A percentile compares a stretch with the other conserved stretches of the same genome.
phyloP scores from a whole-genome alignment of 495 filamentous ascomycete species.

The Haplographium delicatum region DNA sequence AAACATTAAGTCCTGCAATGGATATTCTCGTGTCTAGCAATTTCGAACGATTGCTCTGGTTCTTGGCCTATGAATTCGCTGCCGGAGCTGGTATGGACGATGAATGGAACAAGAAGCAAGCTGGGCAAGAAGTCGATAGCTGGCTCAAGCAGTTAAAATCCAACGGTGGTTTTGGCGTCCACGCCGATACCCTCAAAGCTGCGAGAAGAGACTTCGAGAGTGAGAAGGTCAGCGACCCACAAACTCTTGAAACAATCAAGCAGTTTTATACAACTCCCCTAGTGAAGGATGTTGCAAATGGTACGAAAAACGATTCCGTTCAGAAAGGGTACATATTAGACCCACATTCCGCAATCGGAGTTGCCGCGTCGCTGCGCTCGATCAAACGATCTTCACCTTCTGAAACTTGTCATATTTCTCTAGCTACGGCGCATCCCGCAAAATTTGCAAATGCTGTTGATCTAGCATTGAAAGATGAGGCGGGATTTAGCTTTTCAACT shows the following conservation, averaged over 20 bases:
- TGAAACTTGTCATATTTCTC: conserved; percentile 60
- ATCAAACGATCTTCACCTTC: conserved; percentile 40
- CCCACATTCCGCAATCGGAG: conserved; percentile 84
- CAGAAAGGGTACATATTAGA: conserved; percentile 74
- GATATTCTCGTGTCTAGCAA: conserved; percentile 93
- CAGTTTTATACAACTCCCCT: conserved; percentile 46
- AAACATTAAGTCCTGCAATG: conserved; percentile 90
- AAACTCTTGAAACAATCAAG: conserved; percentile 72
- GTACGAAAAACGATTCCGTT: conserved; percentile 8
- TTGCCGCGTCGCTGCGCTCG: conserved; percentile 64
- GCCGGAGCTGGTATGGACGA: conserved; percentile 47
- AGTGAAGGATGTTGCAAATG: conserved; percentile 16
- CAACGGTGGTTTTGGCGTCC: conserved; percentile 74
- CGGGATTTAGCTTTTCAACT: conserved; percentile 62
- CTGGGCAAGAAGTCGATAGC: conserved; percentile 56
- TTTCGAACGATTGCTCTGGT: conserved; percentile 97
- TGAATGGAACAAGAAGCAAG: conserved; percentile 52
- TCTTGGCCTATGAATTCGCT: conserved; percentile 65
- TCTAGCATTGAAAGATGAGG: conserved; percentile 59
- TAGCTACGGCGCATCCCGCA: conserved; percentile 89
- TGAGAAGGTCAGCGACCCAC: conserved; percentile 72
- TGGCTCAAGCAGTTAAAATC: conserved; percentile 77
- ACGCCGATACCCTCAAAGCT: conserved; percentile 56
- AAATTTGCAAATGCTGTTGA: conserved; percentile 83
- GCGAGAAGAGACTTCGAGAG: conserved; percentile 68